Percentiles rank a stretch among this genome's conserved stretches.
These are phyloP conservation scores for Chenopodium formosanum DNA, from an alignment of 148 eudicot species.

Conservation along the genomic window DNA sequence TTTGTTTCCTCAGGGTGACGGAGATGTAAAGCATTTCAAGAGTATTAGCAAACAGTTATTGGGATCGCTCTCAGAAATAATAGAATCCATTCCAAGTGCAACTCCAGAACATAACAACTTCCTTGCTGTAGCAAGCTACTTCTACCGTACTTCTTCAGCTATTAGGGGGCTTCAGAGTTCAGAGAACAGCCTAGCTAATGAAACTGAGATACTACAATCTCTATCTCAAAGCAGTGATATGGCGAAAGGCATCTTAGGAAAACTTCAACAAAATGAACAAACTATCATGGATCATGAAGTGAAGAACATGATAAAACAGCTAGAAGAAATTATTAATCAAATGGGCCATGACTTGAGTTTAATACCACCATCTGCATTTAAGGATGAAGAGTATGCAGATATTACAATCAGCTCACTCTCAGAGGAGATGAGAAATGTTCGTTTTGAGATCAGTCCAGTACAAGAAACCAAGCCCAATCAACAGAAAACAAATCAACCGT, in stretches of 20 bases:
- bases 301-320: conserved; percentile 35
- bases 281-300: conserved; percentile 24
- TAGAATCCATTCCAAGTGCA: conserved; percentile 32
- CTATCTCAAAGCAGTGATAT: conserved; percentile 37
- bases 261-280: conserved; percentile 28
- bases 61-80: conserved; percentile 49
- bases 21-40: conserved; percentile 23
- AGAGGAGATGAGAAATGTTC: conserved; percentile 51
- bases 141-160: conserved; percentile 53
- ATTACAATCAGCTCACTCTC: conserved; percentile 53
- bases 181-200: conserved; percentile 30
- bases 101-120: conserved; percentile 41
- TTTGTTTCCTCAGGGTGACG: conserved; percentile 34
- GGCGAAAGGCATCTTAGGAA: conserved; percentile 39
- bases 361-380: conserved; percentile 43
- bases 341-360: conserved; percentile 60
- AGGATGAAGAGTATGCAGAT: conserved; percentile 39
- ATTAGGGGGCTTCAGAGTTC: conserved; percentile 53
- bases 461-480: conserved; percentile 16
- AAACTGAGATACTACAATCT: conserved; percentile 38
- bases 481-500: conserved; percentile 16
- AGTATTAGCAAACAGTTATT: conserved; percentile 39
- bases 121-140: conserved; percentile 51
- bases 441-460: conserved; percentile 32
- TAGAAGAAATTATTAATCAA: conserved; percentile 51